Base-by-base conservation (phyloP, 306 rosid species). In the Myrica gale region DNA sequence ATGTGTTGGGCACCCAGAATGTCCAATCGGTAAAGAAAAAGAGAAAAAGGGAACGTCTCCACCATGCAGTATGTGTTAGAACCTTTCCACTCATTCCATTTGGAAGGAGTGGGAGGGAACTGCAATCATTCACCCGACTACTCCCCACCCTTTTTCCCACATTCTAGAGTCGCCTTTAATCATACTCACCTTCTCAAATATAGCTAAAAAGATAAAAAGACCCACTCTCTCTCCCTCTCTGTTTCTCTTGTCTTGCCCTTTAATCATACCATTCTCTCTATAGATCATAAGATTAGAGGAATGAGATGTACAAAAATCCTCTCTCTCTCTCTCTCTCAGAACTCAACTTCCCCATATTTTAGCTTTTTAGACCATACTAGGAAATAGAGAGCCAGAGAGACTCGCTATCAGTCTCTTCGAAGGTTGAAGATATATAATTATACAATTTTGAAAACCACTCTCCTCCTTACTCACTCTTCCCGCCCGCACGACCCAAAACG, bases 101-200 rank as follows among this genome's bases (percentile, higher is more conserved):
- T 41, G 51, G 47, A 69, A 76, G 70, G 84, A 82, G 88, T 80
- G 87, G 88, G 81, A 21, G 26, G 77, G 75, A 62, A 86, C 78
- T 82, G 69, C 92, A 88, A 89, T 91, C 85, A 91, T 88, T 87
- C 92, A 70, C 79, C 66, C 92, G 83, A 87, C 91, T 69, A 77
- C 51, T 44, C 75, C 63, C 76, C 76, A 70, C 41, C 73, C 43
- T 55, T 56, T 66, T 66, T 79, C 74, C 74, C 65, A 81, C 71
- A 37, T 56, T 54, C 74, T 58, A 32, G 74, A 60, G 43, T 71
- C 37, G 53, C 73, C 90, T 88, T 82, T 89, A 89, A 91, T 89
- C 85, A 89, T 87, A 72, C 65, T 62, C 82, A 46, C 73, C 79
- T 81, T 82, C 82, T 39, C 46, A 73, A 79, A 76, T 48, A 47